Evolutionary conservation across 1,139 yeast genomes (phyloP).

Genomic region (Scheffersomyces parashehatae): DNA sequence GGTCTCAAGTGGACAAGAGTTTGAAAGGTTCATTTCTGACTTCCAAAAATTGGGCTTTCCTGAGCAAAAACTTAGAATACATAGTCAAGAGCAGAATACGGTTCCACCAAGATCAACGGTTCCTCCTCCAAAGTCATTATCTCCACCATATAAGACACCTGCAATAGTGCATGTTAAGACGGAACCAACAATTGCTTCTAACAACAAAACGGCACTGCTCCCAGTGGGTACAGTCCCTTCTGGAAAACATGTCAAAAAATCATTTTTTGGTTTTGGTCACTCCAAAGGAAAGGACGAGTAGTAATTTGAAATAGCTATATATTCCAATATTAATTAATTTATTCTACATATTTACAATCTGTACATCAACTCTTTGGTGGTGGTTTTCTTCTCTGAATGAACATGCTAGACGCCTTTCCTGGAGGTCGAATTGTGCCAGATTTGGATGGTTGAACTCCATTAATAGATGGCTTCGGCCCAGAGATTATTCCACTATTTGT

Average conservation of each 20-base stretch:
- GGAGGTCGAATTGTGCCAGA: constrained; percentile 5
- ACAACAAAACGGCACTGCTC: background rate
- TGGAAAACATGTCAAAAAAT: no score
- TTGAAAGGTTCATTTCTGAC: constrained; percentile 3
- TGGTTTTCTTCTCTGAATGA: constrained; percentile 13
- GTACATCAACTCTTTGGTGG: constrained; percentile 7
- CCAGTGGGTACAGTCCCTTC: background rate
- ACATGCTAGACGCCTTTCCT: constrained; percentile 12
- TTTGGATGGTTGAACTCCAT: constrained; percentile 5
- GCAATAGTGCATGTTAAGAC: background rate
- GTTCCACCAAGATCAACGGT: background rate
- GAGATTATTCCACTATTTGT: background rate
- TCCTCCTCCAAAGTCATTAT: background rate
- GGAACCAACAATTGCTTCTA: background rate
- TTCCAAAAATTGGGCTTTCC: constrained; percentile 11
- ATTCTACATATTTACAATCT: no score
- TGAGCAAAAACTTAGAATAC: constrained; percentile 1
- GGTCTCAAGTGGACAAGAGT: constrained; percentile 8
- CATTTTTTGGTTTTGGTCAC: no score
- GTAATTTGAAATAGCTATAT: no score
- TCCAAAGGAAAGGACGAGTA: no score
- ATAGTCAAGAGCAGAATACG: background rate
- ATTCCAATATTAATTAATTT: no score
- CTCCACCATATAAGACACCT: background rate
- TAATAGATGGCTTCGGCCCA: constrained; percentile 1